phyloP scores from a whole-genome alignment of 2,329 filamentous ascomycete species.

The Paecilomyces variotii region DNA sequence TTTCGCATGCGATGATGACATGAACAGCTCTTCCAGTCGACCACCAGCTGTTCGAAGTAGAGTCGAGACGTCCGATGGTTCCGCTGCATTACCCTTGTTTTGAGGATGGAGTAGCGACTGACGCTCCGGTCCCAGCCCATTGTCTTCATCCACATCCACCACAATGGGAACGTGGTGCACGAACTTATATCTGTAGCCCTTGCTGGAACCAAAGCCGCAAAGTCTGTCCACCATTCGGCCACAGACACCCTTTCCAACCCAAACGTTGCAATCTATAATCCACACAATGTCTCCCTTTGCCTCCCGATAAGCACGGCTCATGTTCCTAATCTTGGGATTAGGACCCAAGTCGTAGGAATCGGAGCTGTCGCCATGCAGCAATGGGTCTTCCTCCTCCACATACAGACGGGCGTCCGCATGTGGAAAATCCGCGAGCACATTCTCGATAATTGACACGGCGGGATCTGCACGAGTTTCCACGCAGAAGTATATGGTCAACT shows the following conservation, averaged over 20 bases:
- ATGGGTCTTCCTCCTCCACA: slow-evolving; percentile 73
- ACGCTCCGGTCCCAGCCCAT: slow-evolving; percentile 16
- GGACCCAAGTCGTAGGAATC: slow-evolving; percentile 62
- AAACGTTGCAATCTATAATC: slow-evolving; percentile 95
- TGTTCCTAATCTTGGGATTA: slow-evolving; percentile 97
- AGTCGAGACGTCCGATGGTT: slow-evolving; percentile 15
- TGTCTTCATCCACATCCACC: slow-evolving; percentile 55
- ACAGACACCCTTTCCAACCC: slow-evolving; percentile 70
- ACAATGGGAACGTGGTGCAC: slow-evolving; percentile 89
- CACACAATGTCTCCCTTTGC: slow-evolving; percentile 82
- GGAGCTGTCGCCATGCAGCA: slow-evolving; percentile 50
- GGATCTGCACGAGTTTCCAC: slow-evolving; percentile 67
- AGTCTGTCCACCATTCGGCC: slow-evolving; percentile 86
- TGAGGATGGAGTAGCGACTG: slow-evolving; percentile 17
- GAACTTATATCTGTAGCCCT: slow-evolving; percentile 63
- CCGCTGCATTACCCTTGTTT: slow-evolving; percentile 6
- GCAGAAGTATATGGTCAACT: slow-evolving; percentile 74
- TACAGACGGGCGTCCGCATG: slow-evolving; percentile 62
- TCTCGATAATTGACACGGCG: slow-evolving; percentile 64
- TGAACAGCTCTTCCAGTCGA: slow-evolving; percentile 86
- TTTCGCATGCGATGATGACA: slow-evolving; percentile 88
- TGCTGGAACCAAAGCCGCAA: slow-evolving; percentile 52
- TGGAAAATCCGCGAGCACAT: slow-evolving; percentile 66
- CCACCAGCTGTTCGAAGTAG: slow-evolving; percentile 55
- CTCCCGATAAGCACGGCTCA: slow-evolving; percentile 86